These are phyloP conservation scores for Trypanosoma conorhini DNA, from an alignment of 208 protist species.

Conservation along the genomic window DNA sequence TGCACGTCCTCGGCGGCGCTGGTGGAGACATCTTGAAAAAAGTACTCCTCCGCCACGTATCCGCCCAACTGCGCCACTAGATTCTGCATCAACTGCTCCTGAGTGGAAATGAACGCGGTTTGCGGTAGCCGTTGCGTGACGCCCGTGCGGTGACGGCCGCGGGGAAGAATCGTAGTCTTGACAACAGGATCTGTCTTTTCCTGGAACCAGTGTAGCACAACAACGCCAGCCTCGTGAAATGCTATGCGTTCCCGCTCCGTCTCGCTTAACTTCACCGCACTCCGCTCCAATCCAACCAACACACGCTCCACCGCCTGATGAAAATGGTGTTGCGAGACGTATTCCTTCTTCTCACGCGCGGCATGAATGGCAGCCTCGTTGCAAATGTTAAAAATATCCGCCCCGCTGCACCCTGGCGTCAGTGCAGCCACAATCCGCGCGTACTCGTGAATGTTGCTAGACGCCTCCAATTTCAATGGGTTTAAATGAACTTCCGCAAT, in stretches of 20 bases:
- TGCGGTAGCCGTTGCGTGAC: slow-evolving; percentile 83
- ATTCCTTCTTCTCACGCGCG: slow-evolving; percentile 69
- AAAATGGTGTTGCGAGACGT: slow-evolving; percentile 87
- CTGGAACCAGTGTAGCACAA: slow-evolving; percentile 92
- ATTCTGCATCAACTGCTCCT: slow-evolving; percentile 64
- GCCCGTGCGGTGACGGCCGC: slow-evolving; percentile 70
- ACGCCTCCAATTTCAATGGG: slow-evolving; percentile 75
- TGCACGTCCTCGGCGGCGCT: slow-evolving; percentile 87
- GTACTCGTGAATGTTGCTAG: slow-evolving; percentile 42
- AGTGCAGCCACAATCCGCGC: slow-evolving; percentile 70
- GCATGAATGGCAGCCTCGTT: slow-evolving; percentile 98
- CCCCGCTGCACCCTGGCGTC: slow-evolving; percentile 96
- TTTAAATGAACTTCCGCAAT: slow-evolving; percentile 95
- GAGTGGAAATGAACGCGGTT: slow-evolving; percentile 77
- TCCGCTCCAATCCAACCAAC: slow-evolving; percentile 96
- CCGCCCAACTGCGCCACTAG: slow-evolving; percentile 89
- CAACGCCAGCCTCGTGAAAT: slow-evolving; percentile 94
- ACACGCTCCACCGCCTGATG: slow-evolving; percentile 95
- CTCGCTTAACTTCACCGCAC: slow-evolving; percentile 72
- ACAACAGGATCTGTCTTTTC: slow-evolving; percentile 91
- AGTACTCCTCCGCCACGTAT: slow-evolving; percentile 94
- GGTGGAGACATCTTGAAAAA: slow-evolving; percentile 93
- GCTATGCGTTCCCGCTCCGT: slow-evolving; percentile 87
- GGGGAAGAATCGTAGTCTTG: slow-evolving; percentile 88
- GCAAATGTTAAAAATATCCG: slow-evolving; percentile 98